Base-by-base conservation (phyloP, 495 filamentous ascomycete genomes). In the Hypoxylon rickii region DNA sequence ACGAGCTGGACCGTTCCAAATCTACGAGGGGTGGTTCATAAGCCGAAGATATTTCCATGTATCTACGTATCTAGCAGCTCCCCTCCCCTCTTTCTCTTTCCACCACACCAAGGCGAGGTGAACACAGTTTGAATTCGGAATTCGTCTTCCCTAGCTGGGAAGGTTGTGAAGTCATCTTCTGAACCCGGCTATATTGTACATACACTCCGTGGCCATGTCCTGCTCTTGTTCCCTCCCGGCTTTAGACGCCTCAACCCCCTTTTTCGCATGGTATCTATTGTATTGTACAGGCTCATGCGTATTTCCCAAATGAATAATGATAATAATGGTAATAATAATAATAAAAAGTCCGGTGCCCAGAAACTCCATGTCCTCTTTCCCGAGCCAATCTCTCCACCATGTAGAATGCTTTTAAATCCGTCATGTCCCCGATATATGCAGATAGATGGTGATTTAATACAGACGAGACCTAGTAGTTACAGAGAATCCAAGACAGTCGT, bases 361-460 rank as follows among this genome's bases (percentile, higher is more conserved):
- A 63, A 63, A 63, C 59, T 63, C 59, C 59, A 53, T 32, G 48
- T 63, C 59, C 59, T 63, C 59, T 63, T 63, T 62, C 55, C 58
- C 51, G 29, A 51, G 43, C 43, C 58, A 36, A 40, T 44, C 47
- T 56, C 47, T 57, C 59, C 59, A 31, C 48, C 48, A 48, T 52
- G 44, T 63, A 63, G 32, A 57, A 63, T 63, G 59, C 59, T 63
- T 63, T 53, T 48, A 57, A 48, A 44, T 53, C 53, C 26, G 56
- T 57, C 22, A 42, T 51, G 26, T 41, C 48, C 48, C 52, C 51
- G 34, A 45, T 61, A 53, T 63, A 63, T 63, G 59, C 59, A 63
- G 47, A 51, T 57, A 33, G 44, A 56, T 51, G 24, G 10, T 29
- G 4, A 29, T 57, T 63, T 63, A 56, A 36, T 63, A 63, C 59